A percentile compares a stretch with the other conserved stretches of the same genome.
Conservation (phyloP, 108 stramenopile genomes). For the Fragilariopsis cylindrus region DNA sequence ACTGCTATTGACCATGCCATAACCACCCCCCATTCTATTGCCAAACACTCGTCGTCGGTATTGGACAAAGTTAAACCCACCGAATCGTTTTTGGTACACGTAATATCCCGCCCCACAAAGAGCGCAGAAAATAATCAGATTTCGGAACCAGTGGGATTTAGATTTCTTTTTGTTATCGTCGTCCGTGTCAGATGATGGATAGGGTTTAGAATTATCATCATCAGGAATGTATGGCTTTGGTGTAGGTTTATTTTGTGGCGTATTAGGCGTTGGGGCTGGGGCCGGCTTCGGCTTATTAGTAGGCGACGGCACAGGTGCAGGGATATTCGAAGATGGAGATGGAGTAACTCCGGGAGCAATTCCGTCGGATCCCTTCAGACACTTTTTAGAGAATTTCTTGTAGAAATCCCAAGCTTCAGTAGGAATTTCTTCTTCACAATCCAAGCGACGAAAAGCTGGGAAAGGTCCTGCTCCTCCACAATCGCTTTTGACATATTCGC, state of each 20-base stretch:
- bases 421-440: slow-evolving; percentile 74
- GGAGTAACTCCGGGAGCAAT: slow-evolving; percentile 23
- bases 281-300: slow-evolving; percentile 33
- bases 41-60: slow-evolving; percentile 65
- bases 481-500: slow-evolving; percentile 60
- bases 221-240: slow-evolving; percentile 45
- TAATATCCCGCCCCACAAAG: slow-evolving; percentile 54
- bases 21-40: slow-evolving; percentile 29
- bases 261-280: slow-evolving; percentile 5
- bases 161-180: slow-evolving; percentile 24
- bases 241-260: slow-evolving; percentile 28
- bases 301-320: slow-evolving; percentile 21
- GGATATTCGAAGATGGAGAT: slow-evolving; percentile 28
- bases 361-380: slow-evolving; percentile 44
- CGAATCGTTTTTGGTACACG: slow-evolving; percentile 57
- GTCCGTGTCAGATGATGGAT: slow-evolving; percentile 25
- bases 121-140: slow-evolving; percentile 47
- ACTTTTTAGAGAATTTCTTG: slow-evolving; percentile 56
- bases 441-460: slow-evolving; percentile 80
- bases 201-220: slow-evolving; percentile 36
- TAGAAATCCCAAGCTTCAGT: slow-evolving; percentile 81
- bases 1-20: slow-evolving; percentile 38
- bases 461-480: slow-evolving; percentile 81
- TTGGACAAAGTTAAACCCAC: slow-evolving; percentile 63
- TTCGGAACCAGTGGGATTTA: slow-evolving; percentile 56